A percentile compares a stretch with the other conserved stretches of the same genome.
Evolutionary conservation across 2,329 filamentous ascomycete species (phyloP).

Genomic region (Curvularia sp.): DNA sequence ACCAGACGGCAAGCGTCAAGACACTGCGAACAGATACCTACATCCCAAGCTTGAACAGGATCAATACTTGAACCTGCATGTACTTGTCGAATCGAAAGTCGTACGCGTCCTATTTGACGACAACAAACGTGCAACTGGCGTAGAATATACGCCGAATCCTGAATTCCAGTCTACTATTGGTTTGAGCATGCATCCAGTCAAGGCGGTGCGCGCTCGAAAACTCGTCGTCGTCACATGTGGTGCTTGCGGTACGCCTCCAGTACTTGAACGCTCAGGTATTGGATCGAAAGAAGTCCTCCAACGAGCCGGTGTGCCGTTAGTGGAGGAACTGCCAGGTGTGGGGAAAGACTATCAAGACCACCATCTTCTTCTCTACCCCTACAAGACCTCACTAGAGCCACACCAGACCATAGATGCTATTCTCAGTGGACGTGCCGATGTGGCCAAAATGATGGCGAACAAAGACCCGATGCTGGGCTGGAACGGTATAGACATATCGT

Average conservation of each 20-base stretch:
- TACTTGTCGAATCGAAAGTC: conserved; percentile 65
- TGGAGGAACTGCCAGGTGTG: conserved; percentile 66
- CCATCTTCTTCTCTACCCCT: conserved; percentile 61
- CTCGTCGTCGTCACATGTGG: conserved; percentile 62
- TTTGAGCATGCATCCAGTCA: conserved; percentile 45
- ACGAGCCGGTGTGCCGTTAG: conserved; percentile 59
- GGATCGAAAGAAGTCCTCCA: conserved; percentile 60
- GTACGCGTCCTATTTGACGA: conserved; percentile 62
- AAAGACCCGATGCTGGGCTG: conserved; percentile 63
- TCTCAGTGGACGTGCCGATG: conserved; percentile 57
- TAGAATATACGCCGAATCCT: conserved; percentile 64
- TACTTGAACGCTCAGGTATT: conserved; percentile 69
- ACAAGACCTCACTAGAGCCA: conserved; percentile 55
- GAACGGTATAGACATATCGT: conserved; percentile 64
- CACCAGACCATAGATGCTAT: conserved; percentile 63
- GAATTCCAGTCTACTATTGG: conserved; percentile 44
- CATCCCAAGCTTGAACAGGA: conserved; percentile 60
- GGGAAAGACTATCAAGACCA: conserved; percentile 71
- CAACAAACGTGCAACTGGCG: conserved; percentile 62
- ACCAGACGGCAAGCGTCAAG: conserved; percentile 63
- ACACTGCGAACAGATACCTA: conserved; percentile 63
- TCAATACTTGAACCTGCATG: conserved; percentile 64
- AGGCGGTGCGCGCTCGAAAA: conserved; percentile 60
- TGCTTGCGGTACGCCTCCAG: conserved; percentile 60
- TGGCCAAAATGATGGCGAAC: conserved; percentile 54